Evolutionary conservation across 495 filamentous ascomycete genomes (phyloP).

Genomic region (Penicillium malachiteum): DNA sequence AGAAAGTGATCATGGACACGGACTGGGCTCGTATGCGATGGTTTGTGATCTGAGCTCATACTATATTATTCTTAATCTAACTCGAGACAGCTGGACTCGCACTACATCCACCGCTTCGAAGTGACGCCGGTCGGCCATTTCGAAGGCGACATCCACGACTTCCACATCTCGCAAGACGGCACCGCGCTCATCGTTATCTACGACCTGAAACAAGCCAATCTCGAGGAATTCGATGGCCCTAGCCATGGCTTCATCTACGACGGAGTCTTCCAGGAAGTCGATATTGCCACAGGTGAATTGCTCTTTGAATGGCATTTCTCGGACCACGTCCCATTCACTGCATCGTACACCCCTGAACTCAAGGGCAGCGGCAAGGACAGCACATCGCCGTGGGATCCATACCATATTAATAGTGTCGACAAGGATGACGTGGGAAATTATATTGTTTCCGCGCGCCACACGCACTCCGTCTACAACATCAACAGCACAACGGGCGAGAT

Average conservation of each 20-base stretch:
- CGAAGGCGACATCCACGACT: neutral
- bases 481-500: slow-evolving; percentile 49
- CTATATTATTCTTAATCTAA: neutral
- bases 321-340: slow-evolving; percentile 22
- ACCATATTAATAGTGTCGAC: slow-evolving; percentile 59
- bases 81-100: neutral
- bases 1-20: neutral
- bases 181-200: neutral
- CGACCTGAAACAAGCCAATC: neutral
- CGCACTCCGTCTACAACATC: slow-evolving; percentile 41
- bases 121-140: neutral
- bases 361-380: slow-evolving; percentile 17
- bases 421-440: slow-evolving; percentile 52
- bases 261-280: slow-evolving; percentile 42
- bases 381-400: slow-evolving; percentile 42
- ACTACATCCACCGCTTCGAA: neutral
- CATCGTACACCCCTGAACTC: slow-evolving; percentile 19
- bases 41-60: neutral
- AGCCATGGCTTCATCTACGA: slow-evolving; percentile 40
- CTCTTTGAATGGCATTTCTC: slow-evolving; percentile 43
- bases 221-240: slow-evolving; percentile 8
- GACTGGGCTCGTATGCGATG: neutral
- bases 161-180: neutral
- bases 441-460: slow-evolving; percentile 54
- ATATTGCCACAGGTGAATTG: slow-evolving; percentile 38